phyloP scores from a whole-genome alignment of 2,329 filamentous ascomycete species.

The Fusarium torulosum region DNA sequence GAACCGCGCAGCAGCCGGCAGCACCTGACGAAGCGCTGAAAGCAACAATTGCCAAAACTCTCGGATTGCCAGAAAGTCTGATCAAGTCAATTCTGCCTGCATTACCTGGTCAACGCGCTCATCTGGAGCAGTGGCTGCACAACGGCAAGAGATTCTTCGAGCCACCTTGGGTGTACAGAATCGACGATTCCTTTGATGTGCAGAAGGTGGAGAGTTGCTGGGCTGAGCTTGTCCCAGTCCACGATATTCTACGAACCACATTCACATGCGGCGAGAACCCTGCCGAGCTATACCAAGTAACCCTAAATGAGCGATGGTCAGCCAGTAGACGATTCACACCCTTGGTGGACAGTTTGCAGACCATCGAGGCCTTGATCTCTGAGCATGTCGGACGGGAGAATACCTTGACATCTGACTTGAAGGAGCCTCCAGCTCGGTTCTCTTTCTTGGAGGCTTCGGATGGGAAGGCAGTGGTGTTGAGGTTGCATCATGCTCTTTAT shows the following conservation, averaged over 20 bases:
- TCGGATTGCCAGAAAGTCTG: neutral
- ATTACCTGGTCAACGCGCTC: slow-evolving; percentile 10
- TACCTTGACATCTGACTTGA: neutral
- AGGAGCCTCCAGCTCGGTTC: neutral
- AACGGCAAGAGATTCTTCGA: slow-evolving; percentile 32
- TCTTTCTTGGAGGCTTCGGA: slow-evolving; percentile 16
- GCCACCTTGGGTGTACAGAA: slow-evolving; percentile 23
- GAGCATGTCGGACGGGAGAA: slow-evolving; percentile 6
- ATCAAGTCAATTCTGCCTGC: slow-evolving; percentile 11
- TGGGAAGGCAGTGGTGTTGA: slow-evolving; percentile 18
- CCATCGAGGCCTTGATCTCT: neutral
- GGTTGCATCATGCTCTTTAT: slow-evolving; percentile 27
- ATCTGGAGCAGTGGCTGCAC: slow-evolving; percentile 27
- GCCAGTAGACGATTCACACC: neutral
- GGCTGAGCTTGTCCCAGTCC: neutral
- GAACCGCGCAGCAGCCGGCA: neutral
- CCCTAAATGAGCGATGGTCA: neutral
- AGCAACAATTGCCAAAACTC: neutral
- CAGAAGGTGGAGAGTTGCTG: neutral
- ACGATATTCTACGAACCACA: slow-evolving; percentile 22
- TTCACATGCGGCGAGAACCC: neutral
- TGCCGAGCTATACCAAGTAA: slow-evolving; percentile 6
- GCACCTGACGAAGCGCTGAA: neutral
- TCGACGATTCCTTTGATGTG: neutral
- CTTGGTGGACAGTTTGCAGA: neutral